Percentiles rank a stretch among this genome's conserved stretches.
Conservation (phyloP, 1,139 yeast species). For the Taiozyma sp. region DNA sequence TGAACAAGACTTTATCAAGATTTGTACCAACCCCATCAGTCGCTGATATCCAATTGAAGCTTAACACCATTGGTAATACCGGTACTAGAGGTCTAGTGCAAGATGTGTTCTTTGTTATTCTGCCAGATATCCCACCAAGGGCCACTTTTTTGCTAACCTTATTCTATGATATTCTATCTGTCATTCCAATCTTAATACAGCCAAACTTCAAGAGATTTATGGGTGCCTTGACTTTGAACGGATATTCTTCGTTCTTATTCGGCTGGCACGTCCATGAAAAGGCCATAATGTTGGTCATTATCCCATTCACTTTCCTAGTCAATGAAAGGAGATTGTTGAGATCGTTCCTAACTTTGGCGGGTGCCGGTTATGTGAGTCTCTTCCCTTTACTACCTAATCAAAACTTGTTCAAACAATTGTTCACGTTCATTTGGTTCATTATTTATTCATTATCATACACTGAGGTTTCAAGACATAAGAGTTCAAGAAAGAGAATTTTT, state of each 20-base stretch:
- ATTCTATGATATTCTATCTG: conserved; percentile 70
- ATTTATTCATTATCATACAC: conserved; percentile 68
- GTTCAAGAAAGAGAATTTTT: conserved; percentile 43
- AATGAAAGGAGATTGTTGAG: conserved; percentile 67
- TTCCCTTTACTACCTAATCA: conserved; percentile 85
- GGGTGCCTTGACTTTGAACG: conserved; percentile 85
- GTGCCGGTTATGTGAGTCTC: conserved; percentile 81
- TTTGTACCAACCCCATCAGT: conserved; percentile 25
- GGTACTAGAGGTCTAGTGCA: conserved; percentile 85
- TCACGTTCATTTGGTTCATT: conserved; percentile 82
- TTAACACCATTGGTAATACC: conserved; percentile 38
- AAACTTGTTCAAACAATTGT: conserved; percentile 64
- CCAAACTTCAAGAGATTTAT: conserved; percentile 77
- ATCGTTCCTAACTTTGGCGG: conserved; percentile 60
- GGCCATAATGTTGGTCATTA: conserved; percentile 83
- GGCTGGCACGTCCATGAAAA: conserved; percentile 99
- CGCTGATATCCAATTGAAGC: conserved; percentile 23
- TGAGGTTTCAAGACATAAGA: conserved; percentile 50
- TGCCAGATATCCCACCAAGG: conserved; percentile 77
- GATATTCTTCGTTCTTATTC: conserved; percentile 82
- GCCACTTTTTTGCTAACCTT: conserved; percentile 73
- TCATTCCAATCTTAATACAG: conserved; percentile 66
- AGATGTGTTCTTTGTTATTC: conserved; percentile 72
- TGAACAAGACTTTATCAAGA: conserved; percentile 30
- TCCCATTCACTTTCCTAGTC: conserved; percentile 81